Conservation (phyloP, 805 yeast species). For the Torulaspora maleeae region DNA sequence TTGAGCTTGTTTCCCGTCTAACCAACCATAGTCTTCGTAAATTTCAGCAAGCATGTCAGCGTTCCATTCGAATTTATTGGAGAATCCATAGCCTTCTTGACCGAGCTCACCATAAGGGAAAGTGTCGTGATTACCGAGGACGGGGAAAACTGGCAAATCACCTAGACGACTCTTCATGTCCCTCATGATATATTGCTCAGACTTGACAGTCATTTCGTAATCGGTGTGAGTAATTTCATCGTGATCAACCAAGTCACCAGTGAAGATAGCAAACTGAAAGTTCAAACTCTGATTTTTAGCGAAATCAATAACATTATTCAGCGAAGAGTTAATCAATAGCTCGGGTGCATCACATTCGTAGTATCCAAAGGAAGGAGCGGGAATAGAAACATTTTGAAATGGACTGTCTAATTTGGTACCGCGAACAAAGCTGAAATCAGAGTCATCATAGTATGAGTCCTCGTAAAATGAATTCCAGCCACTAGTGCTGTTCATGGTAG, state of each 20-base stretch:
- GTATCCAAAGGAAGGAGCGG: constrained; percentile 59
- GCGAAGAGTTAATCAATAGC: constrained; percentile 52
- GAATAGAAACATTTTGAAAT: constrained; percentile 35
- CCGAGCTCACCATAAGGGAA: constrained; percentile 71
- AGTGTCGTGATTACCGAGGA: constrained; percentile 67
- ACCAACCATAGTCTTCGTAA: constrained; percentile 48
- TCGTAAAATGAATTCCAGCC: constrained; percentile 29
- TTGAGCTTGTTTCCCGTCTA: constrained; percentile 34
- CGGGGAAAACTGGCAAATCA: constrained; percentile 54
- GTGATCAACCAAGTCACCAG: constrained; percentile 74
- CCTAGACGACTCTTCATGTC: constrained; percentile 49
- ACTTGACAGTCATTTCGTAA: constrained; percentile 44
- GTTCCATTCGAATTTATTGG: constrained; percentile 44
- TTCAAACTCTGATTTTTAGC: constrained; percentile 33
- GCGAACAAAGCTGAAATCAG: constrained; percentile 27
- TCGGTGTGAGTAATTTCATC: constrained; percentile 48
- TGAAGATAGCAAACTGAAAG: constrained; percentile 61
- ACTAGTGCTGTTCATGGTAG: constrained; percentile 14
- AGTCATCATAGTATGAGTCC: constrained; percentile 31
- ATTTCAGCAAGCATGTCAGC: constrained; percentile 45
- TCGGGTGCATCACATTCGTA: constrained; percentile 67
- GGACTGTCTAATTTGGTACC: constrained; percentile 29
- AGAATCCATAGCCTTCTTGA: constrained; percentile 44
- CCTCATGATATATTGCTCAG: constrained; percentile 49
- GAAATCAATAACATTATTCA: constrained; percentile 41